Percentiles rank a stretch among this genome's conserved stretches.
These are phyloP conservation scores for Boletus smithii DNA, from an alignment of 1,284 basidiomycete species.

Conservation along the genomic window DNA sequence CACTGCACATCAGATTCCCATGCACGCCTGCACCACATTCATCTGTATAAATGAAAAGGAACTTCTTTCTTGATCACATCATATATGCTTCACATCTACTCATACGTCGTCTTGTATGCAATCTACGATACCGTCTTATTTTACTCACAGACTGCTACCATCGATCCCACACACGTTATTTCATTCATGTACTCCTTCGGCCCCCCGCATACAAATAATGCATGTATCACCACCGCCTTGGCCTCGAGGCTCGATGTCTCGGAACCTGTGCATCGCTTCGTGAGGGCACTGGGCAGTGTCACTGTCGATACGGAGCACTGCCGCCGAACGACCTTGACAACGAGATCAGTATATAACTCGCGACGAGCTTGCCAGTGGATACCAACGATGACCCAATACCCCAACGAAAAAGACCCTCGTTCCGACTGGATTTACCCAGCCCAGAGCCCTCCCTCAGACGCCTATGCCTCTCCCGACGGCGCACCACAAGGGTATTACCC, in stretches of 20 bases:
- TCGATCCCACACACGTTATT: slow-evolving; percentile 6
- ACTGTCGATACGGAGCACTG: neutral
- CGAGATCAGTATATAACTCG: neutral
- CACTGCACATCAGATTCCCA: slow-evolving; percentile 20
- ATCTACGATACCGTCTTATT: slow-evolving; percentile 18
- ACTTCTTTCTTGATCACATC: slow-evolving; percentile 16
- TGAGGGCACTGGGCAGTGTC: neutral
- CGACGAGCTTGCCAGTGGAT: no score
- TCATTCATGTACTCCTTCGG: slow-evolving; percentile 19
- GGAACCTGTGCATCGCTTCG: neutral
- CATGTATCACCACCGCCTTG: slow-evolving; percentile 9
- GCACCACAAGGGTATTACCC: slow-evolving; percentile 9
- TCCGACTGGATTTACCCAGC: slow-evolving; percentile 13
- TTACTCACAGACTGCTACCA: slow-evolving; percentile 5
- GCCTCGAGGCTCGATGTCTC: slow-evolving; percentile 5
- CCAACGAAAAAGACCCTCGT: slow-evolving; percentile 25
- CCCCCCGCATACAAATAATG: slow-evolving; percentile 15
- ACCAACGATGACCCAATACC: slow-evolving; percentile 17
- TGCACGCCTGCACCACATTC: slow-evolving; percentile 23
- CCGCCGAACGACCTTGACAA: neutral
- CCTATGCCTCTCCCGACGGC: slow-evolving; percentile 1
- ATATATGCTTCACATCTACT: slow-evolving; percentile 8
- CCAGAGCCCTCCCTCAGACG: slow-evolving; percentile 1
- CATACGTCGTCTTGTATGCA: slow-evolving; percentile 13
- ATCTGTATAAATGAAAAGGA: slow-evolving; percentile 17